A percentile compares a stretch with the other conserved stretches of the same genome.
Evolutionary conservation across 2,329 filamentous ascomycete species (phyloP).

Genomic region (Sarocladiaceae sp.): DNA sequence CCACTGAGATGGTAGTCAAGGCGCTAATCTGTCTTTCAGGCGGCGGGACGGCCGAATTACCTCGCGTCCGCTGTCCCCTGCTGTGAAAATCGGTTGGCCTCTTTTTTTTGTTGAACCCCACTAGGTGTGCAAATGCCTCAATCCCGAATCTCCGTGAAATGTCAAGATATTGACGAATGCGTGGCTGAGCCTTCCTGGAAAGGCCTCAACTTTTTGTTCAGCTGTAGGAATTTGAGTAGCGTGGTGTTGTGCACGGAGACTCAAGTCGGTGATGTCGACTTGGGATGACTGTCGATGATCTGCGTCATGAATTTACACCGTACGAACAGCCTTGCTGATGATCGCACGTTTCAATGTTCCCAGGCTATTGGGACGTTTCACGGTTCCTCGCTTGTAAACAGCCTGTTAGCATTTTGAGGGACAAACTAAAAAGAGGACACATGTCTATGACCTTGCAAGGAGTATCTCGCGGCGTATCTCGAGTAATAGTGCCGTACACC

Average conservation of each 20-base stretch:
- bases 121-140: conserved; percentile 5
- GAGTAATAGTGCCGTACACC: neutral
- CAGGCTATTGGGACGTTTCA: no score
- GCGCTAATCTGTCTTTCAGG: neutral
- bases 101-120: conserved; percentile 9
- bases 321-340: no score
- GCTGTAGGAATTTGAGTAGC: no score
- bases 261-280: neutral
- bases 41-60: neutral
- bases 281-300: no score
- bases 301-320: no score
- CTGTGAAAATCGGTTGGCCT: neutral
- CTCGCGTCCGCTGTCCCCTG: neutral
- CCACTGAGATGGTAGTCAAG: neutral
- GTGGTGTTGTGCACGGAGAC: no score
- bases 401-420: no score
- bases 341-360: no score
- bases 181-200: no score
- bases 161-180: no score
- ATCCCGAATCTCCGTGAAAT: neutral
- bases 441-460: neutral
- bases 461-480: neutral
- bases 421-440: neutral
- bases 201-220: no score
- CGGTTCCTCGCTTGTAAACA: no score